Evolutionary conservation across 148 eudicot species (phyloP).

Genomic region (Fagopyrum homotropicum): DNA sequence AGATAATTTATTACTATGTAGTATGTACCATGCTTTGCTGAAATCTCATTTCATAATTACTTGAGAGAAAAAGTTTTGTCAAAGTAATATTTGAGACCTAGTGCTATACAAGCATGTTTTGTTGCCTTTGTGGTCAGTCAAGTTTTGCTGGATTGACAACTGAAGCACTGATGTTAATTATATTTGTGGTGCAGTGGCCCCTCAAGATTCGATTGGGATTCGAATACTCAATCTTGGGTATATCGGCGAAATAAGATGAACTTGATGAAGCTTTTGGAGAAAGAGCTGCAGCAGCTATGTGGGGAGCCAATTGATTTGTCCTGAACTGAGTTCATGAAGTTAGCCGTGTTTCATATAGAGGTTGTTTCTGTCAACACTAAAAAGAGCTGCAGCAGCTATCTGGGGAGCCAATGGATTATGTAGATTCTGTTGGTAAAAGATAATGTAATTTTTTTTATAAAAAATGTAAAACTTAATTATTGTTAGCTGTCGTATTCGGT

Average conservation of each 20-base stretch:
- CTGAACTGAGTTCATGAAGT: slow-evolving; percentile 17
- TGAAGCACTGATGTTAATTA: slow-evolving; percentile 5
- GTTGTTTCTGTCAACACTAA: background rate
- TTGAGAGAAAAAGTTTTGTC: background rate
- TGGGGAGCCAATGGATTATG: too few species aligned
- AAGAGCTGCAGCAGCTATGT: slow-evolving; percentile 61
- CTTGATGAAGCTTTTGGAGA: slow-evolving; percentile 38
- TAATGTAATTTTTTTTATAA: too few species aligned
- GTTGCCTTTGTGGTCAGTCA: background rate
- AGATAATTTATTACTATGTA: too few species aligned
- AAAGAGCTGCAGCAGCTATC: too few species aligned
- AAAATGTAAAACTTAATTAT: too few species aligned
- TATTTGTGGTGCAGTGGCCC: slow-evolving; percentile 56
- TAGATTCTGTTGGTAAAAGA: too few species aligned
- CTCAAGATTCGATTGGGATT: slow-evolving; percentile 75
- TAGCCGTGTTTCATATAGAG: background rate
- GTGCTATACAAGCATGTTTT: background rate
- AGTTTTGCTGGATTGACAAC: background rate
- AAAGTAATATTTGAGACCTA: background rate
- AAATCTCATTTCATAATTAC: background rate
- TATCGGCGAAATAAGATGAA: slow-evolving; percentile 53
- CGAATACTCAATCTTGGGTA: slow-evolving; percentile 45
- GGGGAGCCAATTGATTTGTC: slow-evolving; percentile 52
- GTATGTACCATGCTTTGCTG: too few species aligned
- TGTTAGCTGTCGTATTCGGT: too few species aligned